Conservation (phyloP, 176 grass and related monocot species). For the Tillandsia leiboldiana region DNA sequence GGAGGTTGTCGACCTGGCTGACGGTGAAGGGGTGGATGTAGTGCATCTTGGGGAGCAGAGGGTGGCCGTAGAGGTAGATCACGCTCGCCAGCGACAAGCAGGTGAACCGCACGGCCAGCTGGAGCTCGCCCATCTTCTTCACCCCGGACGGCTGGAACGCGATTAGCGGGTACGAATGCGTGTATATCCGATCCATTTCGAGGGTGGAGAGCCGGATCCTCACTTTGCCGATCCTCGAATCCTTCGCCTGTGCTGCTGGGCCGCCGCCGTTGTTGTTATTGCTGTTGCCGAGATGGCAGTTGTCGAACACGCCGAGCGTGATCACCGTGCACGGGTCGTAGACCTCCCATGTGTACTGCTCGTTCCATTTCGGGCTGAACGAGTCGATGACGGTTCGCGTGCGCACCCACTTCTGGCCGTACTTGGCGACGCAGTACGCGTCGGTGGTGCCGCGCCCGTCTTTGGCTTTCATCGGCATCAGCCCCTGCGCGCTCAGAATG, state of each 20-base stretch:
- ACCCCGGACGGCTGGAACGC: constrained; percentile 44
- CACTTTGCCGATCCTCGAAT: constrained; percentile 61
- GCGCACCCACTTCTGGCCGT: constrained; percentile 83
- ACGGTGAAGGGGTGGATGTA: constrained; percentile 43
- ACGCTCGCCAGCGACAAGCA: constrained; percentile 44
- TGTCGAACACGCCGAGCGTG: constrained; percentile 74
- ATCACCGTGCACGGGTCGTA: constrained; percentile 73
- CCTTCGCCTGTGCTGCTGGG: constrained; percentile 3
- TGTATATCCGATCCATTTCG: constrained; percentile 47
- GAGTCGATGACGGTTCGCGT: constrained; percentile 50
- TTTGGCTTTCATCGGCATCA: constrained; percentile 52
- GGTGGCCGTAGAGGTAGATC: constrained; percentile 35
- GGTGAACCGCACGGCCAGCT: constrained; percentile 62
- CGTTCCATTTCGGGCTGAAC: constrained; percentile 62
- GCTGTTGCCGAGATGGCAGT: constrained; percentile 34
- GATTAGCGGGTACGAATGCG: constrained; percentile 31
- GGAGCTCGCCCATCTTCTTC: constrained; percentile 62
- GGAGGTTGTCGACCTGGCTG: constrained; percentile 29
- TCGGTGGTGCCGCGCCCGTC: constrained; percentile 43
- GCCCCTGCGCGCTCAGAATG: constrained; percentile 51
- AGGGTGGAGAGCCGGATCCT: constrained; percentile 68
- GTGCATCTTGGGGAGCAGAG: constrained; percentile 54
- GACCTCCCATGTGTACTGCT: constrained; percentile 90
- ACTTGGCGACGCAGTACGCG: constrained; percentile 77
- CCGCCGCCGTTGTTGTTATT: neutral